phyloP scores from a whole-genome alignment of 2,329 filamentous ascomycete species.

The Sclerotinia borealis region DNA sequence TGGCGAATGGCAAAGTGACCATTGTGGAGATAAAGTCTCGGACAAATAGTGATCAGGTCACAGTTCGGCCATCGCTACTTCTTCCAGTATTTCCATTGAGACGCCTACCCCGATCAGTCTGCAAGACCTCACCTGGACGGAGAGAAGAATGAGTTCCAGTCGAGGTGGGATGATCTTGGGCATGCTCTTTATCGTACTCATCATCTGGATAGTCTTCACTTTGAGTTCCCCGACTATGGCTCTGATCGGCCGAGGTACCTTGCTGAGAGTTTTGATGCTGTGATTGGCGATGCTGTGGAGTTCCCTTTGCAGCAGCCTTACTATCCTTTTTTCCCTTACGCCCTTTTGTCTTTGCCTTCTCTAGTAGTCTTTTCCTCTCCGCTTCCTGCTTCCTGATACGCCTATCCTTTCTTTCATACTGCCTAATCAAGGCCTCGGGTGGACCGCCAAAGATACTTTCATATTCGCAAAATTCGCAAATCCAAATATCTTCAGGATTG shows the following conservation, averaged over 20 bases:
- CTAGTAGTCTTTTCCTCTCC: slow-evolving; percentile 77
- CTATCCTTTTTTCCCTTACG: slow-evolving; percentile 79
- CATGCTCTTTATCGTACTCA: slow-evolving; percentile 44
- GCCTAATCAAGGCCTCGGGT: slow-evolving; percentile 75
- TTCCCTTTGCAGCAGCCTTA: slow-evolving; percentile 42
- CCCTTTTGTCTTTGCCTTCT: slow-evolving; percentile 91
- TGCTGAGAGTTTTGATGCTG: slow-evolving; percentile 34
- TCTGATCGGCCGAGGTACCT: slow-evolving; percentile 27
- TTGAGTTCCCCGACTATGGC: slow-evolving; percentile 35
- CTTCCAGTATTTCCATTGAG: background rate
- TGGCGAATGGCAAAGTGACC: too few relatives aligned
- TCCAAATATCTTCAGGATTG: slow-evolving; percentile 71
- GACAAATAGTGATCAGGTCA: background rate
- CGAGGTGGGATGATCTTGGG: slow-evolving; percentile 9
- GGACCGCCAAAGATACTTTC: slow-evolving; percentile 89
- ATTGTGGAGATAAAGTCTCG: background rate
- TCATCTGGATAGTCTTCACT: slow-evolving; percentile 44
- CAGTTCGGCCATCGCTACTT: slow-evolving; percentile 7
- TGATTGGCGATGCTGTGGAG: slow-evolving; percentile 26
- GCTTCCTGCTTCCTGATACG: slow-evolving; percentile 76
- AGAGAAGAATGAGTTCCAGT: background rate
- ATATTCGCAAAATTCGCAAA: slow-evolving; percentile 98
- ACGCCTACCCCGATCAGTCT: background rate
- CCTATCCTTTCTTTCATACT: slow-evolving; percentile 92
- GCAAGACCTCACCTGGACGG: background rate